Evolutionary conservation across 2,329 filamentous ascomycete species (phyloP).

Genomic region (Cyphellophora europaea): DNA sequence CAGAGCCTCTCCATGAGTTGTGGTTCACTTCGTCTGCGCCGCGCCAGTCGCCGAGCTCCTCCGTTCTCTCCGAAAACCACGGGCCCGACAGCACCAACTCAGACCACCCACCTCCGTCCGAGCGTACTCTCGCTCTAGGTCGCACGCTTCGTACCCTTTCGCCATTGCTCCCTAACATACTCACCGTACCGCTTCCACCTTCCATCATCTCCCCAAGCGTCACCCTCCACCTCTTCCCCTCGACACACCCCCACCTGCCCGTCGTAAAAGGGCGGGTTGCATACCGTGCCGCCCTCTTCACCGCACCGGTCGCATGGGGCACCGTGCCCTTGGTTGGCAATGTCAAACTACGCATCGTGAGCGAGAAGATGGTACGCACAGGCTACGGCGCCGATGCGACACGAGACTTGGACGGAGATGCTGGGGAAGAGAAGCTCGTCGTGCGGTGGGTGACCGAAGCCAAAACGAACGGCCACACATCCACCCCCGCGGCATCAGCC

Average conservation of each 20-base stretch:
- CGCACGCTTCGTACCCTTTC: conserved; percentile 54
- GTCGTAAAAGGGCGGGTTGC: conserved; percentile 84
- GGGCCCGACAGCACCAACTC: conserved; percentile 12
- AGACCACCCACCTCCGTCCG: conserved; percentile 44
- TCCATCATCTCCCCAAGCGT: conserved; percentile 55
- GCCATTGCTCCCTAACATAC: conserved; percentile 50
- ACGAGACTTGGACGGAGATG: conserved; percentile 26
- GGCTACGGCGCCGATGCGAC: conserved; percentile 25
- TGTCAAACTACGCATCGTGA: conserved; percentile 76
- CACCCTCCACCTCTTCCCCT: conserved; percentile 55
- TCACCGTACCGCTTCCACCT: conserved; percentile 51
- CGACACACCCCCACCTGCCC: conserved; percentile 58
- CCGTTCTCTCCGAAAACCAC: conserved; percentile 9
- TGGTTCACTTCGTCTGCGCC: conserved; percentile 22
- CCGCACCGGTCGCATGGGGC: conserved; percentile 92
- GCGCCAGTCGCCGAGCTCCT: conserved; percentile 3
- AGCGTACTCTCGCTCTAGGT: conserved; percentile 52
- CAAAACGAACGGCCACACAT: conserved; percentile 19
- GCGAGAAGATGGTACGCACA: conserved; percentile 73
- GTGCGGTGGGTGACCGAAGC: conserved; percentile 74
- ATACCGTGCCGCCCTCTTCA: conserved; percentile 91
- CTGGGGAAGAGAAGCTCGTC: conserved; percentile 64
- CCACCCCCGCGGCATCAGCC: conserved; percentile 14
- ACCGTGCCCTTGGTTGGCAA: conserved; percentile 84
- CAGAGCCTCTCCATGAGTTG: conserved; percentile 26